These are phyloP conservation scores for Verticillium longisporum DNA, from an alignment of 2,329 filamentous ascomycete species.

Conservation along the genomic window DNA sequence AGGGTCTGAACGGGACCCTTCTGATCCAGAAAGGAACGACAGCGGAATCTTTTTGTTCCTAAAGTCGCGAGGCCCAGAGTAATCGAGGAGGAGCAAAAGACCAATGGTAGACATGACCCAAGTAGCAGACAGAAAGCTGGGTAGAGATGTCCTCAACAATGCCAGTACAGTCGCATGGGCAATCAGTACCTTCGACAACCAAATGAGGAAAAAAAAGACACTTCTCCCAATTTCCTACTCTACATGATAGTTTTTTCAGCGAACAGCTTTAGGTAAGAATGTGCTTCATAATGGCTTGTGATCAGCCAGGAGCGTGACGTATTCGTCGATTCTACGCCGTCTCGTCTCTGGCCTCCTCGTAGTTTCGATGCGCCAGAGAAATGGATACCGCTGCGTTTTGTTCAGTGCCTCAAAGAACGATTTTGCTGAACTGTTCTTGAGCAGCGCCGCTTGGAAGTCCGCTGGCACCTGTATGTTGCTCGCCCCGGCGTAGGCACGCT, in stretches of 20 bases:
- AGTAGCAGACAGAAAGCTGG: too few relatives aligned
- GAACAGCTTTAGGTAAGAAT: neutral
- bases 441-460: conserved; percentile 40
- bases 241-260: too few relatives aligned
- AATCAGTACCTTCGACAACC: too few relatives aligned
- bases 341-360: conserved; percentile 28
- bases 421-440: conserved; percentile 23
- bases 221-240: too few relatives aligned
- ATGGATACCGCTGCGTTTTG: conserved; percentile 36
- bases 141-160: too few relatives aligned
- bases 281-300: neutral
- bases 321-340: neutral
- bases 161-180: too few relatives aligned
- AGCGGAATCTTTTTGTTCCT: too few relatives aligned
- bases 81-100: too few relatives aligned
- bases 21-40: too few relatives aligned
- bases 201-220: too few relatives aligned
- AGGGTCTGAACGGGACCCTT: neutral
- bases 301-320: neutral
- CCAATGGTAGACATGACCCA: too few relatives aligned
- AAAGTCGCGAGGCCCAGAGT: too few relatives aligned
- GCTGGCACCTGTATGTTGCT: conserved; percentile 37
- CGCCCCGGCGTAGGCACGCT: conserved; percentile 45
- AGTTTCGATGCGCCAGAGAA: conserved; percentile 38
- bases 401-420: conserved; percentile 34